Base-by-base conservation (phyloP, 2,329 filamentous ascomycete species). In the Stemphylium lycopersici region DNA sequence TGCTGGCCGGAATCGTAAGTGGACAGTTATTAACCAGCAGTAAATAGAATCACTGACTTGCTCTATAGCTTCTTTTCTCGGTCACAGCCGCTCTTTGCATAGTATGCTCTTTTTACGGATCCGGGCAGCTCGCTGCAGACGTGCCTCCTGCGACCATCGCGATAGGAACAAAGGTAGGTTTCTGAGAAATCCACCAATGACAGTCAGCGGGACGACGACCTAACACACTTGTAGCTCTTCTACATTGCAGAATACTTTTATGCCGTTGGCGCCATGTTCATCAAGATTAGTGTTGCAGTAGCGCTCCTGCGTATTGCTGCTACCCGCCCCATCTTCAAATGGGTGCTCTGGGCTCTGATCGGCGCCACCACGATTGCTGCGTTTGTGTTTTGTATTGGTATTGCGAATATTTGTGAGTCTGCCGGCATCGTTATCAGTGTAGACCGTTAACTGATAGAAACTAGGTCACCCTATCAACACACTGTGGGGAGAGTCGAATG, bases 191-290 rank as follows among this genome's bases (percentile, higher is more conserved):
- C 5, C 10, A 36, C 20, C 16, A 22, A 11, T 52, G 37, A 59
- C 11, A 3, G 2, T 1, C 6, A 32, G n/a, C 5, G 6, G 10
- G 4, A 3, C 7, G 15, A 20, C 6, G 13, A 10, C 16, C 42
- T 52, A 13, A 52, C 24, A 6, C 4, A 3, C 15, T 3, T 15
- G 5, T 7, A 65, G 62, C 46, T 51, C 10, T 65, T 65, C 12
- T 65, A 64, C 26, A 50, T 65, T 29, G 62, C 62, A 13, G 62
- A 65, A 16, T 65, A 64, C 37, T 65, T 65, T 34, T 65, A 65
- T 36, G 56, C 56, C n/a, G 52, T 55, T 42, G 45, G 62, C 20
- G 59, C 62, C 16, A 62, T 61, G 43, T 56, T 58, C 42, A 60
- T 65, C 39, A 65, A 65, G 45, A 55, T 62, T 39, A 65, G 62